Base-by-base conservation (phyloP, 2,329 filamentous ascomycete species). In the Xylariaceae sp. region DNA sequence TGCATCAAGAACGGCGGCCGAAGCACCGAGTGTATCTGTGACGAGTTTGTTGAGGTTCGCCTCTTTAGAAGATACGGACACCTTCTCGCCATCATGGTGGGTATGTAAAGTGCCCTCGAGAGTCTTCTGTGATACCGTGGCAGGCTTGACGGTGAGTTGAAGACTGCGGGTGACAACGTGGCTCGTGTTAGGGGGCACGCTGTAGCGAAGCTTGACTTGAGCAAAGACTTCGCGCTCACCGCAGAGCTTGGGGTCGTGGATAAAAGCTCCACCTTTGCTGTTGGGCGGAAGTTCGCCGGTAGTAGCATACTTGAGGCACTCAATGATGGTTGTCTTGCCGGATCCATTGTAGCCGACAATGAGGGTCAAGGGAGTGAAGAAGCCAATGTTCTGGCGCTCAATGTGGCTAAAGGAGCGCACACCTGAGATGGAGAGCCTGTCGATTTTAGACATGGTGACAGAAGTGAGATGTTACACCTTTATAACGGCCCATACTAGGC, bases 281-380 rank as follows among this genome's bases (percentile, higher is more conserved):
- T 97, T 96, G 37, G 94, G 91, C 1, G 94, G 94, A 52, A 96
- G 83, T 70, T 95, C 89, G 58, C 94, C 95, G 6, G 92, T 97
- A 15, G 95, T 97, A 55, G 90, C 92, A 85, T 97, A 99, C 73
- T 97, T 97, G 70, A 99, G 88, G 73, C 92, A 96, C 75, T 99
- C 94, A 75, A 99, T 99, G 71, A 99, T 96, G 59, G 94, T 97
- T 8, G 94, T 99, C 78, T 99, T 99, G 63, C 94, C 94, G 0
- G 93, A 97, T 57, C 94, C 94, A 77, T 99, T 99, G 75, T 92
- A 90, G 60, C 94, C 94, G 60, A 99, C 95, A 67, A 99, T 99
- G 63, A 99, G 82, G 10, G 94, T 99, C 58, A 99, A 82, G 30
- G 94, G 95, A 0, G 90, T 88, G 65, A 92, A 87, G 74, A 99